Conservation (phyloP, 306 rosid species). For the Cucumis cinereus region DNA sequence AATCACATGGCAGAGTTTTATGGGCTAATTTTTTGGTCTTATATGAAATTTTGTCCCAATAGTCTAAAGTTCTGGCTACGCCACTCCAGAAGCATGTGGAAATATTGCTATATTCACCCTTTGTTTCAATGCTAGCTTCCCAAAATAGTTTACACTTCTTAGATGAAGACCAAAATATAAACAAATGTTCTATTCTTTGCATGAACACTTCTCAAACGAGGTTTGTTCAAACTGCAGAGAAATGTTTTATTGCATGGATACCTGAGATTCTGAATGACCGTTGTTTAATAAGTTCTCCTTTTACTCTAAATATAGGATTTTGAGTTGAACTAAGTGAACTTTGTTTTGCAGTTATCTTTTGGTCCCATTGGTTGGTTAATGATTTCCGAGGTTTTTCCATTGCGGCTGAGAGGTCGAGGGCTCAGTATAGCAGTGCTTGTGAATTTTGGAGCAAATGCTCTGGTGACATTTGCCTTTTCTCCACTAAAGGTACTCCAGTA, state of each 20-base stretch:
- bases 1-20: neutral
- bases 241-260: neutral
- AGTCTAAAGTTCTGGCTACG: too few relatives aligned
- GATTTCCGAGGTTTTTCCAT: constrained; percentile 91
- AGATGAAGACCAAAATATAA: neutral
- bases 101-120: neutral
- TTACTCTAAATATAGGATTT: neutral
- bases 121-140: neutral
- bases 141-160: neutral
- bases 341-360: constrained; percentile 62
- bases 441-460: constrained; percentile 77
- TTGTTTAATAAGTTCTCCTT: neutral
- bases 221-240: neutral
- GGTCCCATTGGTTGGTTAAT: constrained; percentile 99
- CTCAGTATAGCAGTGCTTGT: constrained; percentile 86
- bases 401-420: constrained; percentile 82
- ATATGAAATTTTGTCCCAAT: too few relatives aligned
- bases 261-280: neutral
- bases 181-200: neutral
- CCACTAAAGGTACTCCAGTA: constrained; percentile 57
- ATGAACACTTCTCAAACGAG: neutral
- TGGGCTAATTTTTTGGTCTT: too few relatives aligned
- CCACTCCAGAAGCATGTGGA: neutral
- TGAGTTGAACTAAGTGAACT: neutral
- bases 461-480: constrained; percentile 86